Conservation (phyloP, 768 basidiomycete genomes). For the Xerocomellus dryophilus region DNA sequence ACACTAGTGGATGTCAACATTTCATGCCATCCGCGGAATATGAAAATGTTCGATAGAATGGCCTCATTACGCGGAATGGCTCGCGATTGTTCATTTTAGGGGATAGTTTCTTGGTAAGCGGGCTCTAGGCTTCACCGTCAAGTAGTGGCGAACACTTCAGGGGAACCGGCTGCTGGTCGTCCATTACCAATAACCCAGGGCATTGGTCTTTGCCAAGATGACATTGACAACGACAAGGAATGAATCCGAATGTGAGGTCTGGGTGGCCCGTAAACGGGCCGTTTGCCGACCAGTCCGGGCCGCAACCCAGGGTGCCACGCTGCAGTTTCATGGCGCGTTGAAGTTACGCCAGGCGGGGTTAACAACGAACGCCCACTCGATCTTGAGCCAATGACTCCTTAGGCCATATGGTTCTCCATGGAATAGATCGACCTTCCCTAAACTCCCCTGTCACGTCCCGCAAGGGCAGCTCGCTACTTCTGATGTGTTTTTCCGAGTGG, state of each 20-base stretch:
- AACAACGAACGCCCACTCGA: not conserved
- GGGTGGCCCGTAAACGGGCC: not conserved
- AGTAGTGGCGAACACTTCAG: not conserved
- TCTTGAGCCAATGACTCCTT: not conserved
- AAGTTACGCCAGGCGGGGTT: not conserved
- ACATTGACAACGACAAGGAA: not conserved
- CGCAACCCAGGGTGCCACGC: not conserved
- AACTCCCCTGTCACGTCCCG: no score
- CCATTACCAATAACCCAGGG: not conserved
- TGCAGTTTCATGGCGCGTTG: no score
- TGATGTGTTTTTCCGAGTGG: not conserved
- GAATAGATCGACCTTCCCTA: not conserved
- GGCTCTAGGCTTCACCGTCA: not conserved
- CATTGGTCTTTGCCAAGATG: not conserved
- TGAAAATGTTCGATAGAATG: not conserved
- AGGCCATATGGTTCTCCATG: not conserved
- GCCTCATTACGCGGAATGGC: slow-evolving; percentile 13
- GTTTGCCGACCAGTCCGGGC: not conserved
- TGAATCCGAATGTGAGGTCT: not conserved
- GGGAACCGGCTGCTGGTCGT: not conserved
- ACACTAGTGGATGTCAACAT: slow-evolving; percentile 1
- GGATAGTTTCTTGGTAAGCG: not conserved
- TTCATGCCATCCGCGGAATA: slow-evolving; percentile 3
- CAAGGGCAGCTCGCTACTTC: not conserved
- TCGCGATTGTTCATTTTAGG: not conserved